Conservation (phyloP, 805 yeast species). For the Ogataea henricii region DNA sequence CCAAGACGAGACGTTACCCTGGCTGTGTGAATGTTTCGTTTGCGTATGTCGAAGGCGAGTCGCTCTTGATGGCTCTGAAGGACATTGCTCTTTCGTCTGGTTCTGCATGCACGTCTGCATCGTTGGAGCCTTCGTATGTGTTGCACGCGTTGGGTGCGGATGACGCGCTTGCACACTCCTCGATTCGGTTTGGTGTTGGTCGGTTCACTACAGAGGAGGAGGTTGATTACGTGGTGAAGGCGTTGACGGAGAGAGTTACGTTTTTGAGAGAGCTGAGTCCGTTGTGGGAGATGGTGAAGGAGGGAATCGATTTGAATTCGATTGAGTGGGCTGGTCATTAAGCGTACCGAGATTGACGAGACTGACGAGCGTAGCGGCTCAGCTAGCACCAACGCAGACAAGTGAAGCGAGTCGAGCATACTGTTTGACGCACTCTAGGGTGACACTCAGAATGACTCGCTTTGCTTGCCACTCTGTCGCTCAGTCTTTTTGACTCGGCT, state of each 20-base stretch:
- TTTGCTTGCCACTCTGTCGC: too few relatives aligned
- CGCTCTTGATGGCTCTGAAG: slow-evolving; percentile 93
- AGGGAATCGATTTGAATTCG: slow-evolving; percentile 90
- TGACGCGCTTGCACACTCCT: slow-evolving; percentile 97
- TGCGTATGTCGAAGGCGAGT: slow-evolving; percentile 98
- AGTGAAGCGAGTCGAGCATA: too few relatives aligned
- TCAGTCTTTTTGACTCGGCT: too few relatives aligned
- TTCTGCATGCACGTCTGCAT: slow-evolving; percentile 98
- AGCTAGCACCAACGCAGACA: too few relatives aligned
- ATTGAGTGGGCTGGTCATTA: slow-evolving; percentile 98
- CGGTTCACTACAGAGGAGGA: slow-evolving; percentile 96
- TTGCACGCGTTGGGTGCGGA: slow-evolving; percentile 96
- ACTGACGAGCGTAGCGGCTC: too few relatives aligned
- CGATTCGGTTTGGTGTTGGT: slow-evolving; percentile 95
- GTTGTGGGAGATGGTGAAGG: slow-evolving; percentile 99
- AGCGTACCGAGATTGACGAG: too few relatives aligned
- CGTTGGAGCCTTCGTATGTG: slow-evolving; percentile 96
- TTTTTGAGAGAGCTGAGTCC: slow-evolving; percentile 92
- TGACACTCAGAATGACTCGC: too few relatives aligned
- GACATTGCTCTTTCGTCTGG: slow-evolving; percentile 96
- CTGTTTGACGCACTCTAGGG: too few relatives aligned
- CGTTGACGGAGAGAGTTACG: slow-evolving; percentile 85
- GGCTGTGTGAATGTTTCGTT: slow-evolving; percentile 97
- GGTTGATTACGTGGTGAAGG: slow-evolving; percentile 88
- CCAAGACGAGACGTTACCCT: slow-evolving; percentile 68